Evolutionary conservation across 2,329 filamentous ascomycete genomes (phyloP).

Genomic region (Aspergillus novofumigatus): DNA sequence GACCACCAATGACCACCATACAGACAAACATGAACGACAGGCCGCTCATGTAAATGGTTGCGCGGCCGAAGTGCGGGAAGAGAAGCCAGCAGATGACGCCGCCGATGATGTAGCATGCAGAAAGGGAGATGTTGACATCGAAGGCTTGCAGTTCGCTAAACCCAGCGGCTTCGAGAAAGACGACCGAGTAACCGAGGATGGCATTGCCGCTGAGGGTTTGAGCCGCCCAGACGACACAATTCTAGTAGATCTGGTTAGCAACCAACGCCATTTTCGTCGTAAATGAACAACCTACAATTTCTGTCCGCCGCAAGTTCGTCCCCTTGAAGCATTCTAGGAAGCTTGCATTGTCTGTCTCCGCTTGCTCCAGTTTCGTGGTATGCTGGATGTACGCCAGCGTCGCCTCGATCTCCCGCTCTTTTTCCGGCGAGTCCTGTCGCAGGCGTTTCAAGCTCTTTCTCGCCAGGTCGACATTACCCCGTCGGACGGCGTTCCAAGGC

Average conservation of each 20-base stretch:
- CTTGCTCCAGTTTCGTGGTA: constrained; percentile 72
- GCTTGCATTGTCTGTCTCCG: constrained; percentile 64
- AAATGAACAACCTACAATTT: constrained; percentile 47
- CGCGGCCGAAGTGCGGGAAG: constrained; percentile 38
- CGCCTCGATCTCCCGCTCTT: constrained; percentile 45
- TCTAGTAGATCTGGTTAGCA: constrained; percentile 11
- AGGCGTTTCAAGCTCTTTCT: constrained; percentile 2
- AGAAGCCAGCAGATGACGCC: constrained; percentile 41
- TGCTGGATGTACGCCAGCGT: constrained; percentile 84
- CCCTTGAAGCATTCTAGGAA: constrained; percentile 81
- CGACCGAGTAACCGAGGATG: constrained; percentile 35
- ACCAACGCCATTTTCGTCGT: too few relatives aligned
- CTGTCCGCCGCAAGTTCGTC: constrained; percentile 69
- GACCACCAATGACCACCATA: constrained; percentile 33
- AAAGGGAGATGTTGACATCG: constrained; percentile 39
- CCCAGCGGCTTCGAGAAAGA: constrained; percentile 40
- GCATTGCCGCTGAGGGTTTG: constrained; percentile 39
- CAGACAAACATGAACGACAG: constrained; percentile 38
- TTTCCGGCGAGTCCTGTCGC: neutral
- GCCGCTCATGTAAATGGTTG: constrained; percentile 41
- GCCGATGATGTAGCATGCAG: constrained; percentile 39
- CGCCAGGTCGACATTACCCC: constrained; percentile 1
- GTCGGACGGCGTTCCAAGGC: constrained; percentile 26
- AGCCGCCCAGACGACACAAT: constrained; percentile 39
- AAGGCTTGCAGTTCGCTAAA: constrained; percentile 36